These are phyloP conservation scores for Chlorophyllum brunneum DNA, from an alignment of 768 basidiomycete species.

Conservation along the genomic window DNA sequence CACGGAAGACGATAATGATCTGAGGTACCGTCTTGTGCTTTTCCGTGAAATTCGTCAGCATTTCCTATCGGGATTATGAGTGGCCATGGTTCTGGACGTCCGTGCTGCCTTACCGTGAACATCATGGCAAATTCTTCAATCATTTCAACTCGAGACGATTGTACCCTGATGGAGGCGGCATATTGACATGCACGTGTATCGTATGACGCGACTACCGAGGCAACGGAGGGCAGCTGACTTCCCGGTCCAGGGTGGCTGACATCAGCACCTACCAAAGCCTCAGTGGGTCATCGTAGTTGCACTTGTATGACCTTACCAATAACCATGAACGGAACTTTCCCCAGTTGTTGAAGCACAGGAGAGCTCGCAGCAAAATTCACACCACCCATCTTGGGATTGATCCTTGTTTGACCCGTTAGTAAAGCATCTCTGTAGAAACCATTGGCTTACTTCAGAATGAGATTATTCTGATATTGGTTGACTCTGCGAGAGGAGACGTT, in stretches of 20 bases:
- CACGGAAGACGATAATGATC: slow-evolving; percentile 43
- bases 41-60: slow-evolving; percentile 18
- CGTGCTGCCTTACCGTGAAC: slow-evolving; percentile 24
- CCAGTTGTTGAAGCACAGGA: slow-evolving; percentile 18
- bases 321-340: slow-evolving; percentile 31
- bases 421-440: neutral
- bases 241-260: slow-evolving; percentile 65
- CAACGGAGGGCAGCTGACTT: slow-evolving; percentile 46
- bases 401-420: slow-evolving; percentile 24
- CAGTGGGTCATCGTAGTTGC: neutral
- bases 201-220: slow-evolving; percentile 54
- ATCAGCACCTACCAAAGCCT: slow-evolving; percentile 41
- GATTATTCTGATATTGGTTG: slow-evolving; percentile 55
- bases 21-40: slow-evolving; percentile 17
- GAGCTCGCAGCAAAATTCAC: slow-evolving; percentile 34
- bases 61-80: slow-evolving; percentile 10
- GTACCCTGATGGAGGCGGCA: slow-evolving; percentile 35
- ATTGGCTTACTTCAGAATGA: slow-evolving; percentile 44
- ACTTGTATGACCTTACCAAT: slow-evolving; percentile 26
- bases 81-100: slow-evolving; percentile 8
- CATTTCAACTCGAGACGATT: slow-evolving; percentile 42
- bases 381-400: slow-evolving; percentile 56
- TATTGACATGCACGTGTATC: slow-evolving; percentile 46
- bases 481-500: slow-evolving; percentile 19
- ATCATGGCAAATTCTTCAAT: slow-evolving; percentile 40